These are phyloP conservation scores for Oryza glumipatula DNA, from an alignment of 176 grass and related monocot species.

Conservation along the genomic window DNA sequence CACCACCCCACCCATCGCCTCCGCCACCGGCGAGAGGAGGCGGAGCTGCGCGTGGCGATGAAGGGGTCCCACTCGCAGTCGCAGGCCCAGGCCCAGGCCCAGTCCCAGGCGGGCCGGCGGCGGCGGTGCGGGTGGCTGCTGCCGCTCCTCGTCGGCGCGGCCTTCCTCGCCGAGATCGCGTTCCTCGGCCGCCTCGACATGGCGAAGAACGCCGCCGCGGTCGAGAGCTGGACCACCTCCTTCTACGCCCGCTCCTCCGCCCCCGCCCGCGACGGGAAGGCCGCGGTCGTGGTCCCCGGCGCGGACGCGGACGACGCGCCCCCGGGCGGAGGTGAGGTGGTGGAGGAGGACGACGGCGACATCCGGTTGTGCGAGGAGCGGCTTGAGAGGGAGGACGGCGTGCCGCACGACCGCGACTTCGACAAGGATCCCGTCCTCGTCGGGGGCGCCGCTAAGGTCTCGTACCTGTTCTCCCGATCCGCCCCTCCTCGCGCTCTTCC, in stretches of 20 bases:
- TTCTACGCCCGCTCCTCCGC: constrained; percentile 60
- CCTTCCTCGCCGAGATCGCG: constrained; percentile 81
- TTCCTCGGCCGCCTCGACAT: constrained; percentile 90
- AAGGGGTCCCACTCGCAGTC: constrained; percentile 47
- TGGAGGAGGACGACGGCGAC: not conserved
- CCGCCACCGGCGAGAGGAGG: constrained; percentile 36
- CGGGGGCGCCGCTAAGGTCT: constrained; percentile 67
- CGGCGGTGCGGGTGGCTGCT: constrained; percentile 64
- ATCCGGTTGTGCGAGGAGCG: constrained; percentile 59
- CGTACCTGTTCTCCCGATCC: not conserved
- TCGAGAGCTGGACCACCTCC: constrained; percentile 81
- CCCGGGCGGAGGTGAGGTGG: constrained; percentile 5
- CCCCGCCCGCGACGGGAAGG: not conserved
- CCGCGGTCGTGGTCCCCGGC: not conserved
- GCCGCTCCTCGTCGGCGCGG: constrained; percentile 66
- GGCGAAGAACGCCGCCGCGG: constrained; percentile 76
- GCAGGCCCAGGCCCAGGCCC: constrained; percentile 31
- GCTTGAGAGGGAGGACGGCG: constrained; percentile 78
- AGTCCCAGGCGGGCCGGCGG: constrained; percentile 42
- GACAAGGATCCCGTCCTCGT: constrained; percentile 77
- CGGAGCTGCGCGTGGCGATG: constrained; percentile 22
- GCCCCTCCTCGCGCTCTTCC: not conserved
- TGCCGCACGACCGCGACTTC: constrained; percentile 81
- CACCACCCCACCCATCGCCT: not conserved
- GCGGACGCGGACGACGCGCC: not conserved